phyloP scores from a whole-genome alignment of 345 rosid species.

The Combretum micranthum region DNA sequence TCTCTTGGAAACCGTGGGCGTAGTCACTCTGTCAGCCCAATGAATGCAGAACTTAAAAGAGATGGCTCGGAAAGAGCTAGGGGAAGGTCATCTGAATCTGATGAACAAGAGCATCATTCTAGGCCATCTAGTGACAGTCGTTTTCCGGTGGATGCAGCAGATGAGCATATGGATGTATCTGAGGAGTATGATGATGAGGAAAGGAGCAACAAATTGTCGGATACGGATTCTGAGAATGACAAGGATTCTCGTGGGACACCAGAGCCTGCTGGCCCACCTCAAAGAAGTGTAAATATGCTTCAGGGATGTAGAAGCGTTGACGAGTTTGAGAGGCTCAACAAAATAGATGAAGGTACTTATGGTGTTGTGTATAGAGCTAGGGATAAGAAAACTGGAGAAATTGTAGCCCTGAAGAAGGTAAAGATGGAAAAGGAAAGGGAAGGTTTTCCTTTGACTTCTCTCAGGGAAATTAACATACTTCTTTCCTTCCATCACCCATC shows the following conservation, averaged over 20 bases:
- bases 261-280: slow-evolving; percentile 55
- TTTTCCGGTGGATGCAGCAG: slow-evolving; percentile 38
- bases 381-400: slow-evolving; percentile 87
- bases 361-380: slow-evolving; percentile 98
- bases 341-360: slow-evolving; percentile 98
- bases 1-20: slow-evolving; percentile 27
- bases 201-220: slow-evolving; percentile 28
- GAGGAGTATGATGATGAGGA: slow-evolving; percentile 26
- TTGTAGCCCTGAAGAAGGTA: slow-evolving; percentile 97
- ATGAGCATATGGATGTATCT: slow-evolving; percentile 70
- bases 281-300: slow-evolving; percentile 90
- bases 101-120: slow-evolving; percentile 37
- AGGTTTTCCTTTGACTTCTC: slow-evolving; percentile 94
- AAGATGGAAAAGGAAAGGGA: slow-evolving; percentile 99
- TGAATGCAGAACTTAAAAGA: slow-evolving; percentile 44
- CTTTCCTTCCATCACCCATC: slow-evolving; percentile 96
- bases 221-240: slow-evolving; percentile 51
- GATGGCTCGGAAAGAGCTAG: slow-evolving; percentile 49
- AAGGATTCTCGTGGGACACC: slow-evolving; percentile 37
- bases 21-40: slow-evolving; percentile 57
- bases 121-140: slow-evolving; percentile 53
- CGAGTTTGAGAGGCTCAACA: slow-evolving; percentile 94
- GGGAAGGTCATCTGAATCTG: slow-evolving; percentile 57
- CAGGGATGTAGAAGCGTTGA: slow-evolving; percentile 97
- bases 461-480: slow-evolving; percentile 94